A percentile compares a stretch with the other conserved stretches of the same genome.
Evolutionary conservation across 2,329 filamentous ascomycete genomes (phyloP).

Genomic region (Penicillium brasilianum): DNA sequence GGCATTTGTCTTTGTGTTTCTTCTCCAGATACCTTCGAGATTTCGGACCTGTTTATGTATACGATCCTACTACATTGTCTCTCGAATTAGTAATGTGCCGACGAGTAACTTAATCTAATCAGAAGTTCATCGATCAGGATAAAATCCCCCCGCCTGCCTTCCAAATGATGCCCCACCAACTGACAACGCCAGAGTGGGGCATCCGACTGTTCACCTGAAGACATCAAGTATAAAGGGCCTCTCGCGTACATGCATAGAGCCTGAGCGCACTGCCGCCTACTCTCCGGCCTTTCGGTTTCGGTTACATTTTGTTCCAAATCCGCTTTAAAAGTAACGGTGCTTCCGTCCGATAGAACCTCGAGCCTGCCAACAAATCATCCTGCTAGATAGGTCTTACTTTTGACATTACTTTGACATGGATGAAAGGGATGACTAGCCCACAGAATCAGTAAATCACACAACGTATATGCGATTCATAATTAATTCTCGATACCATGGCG

Average conservation of each 20-base stretch:
- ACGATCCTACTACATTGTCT: background rate
- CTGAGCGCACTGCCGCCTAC: background rate
- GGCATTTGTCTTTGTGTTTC: background rate
- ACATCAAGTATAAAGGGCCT: background rate
- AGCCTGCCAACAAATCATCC: background rate
- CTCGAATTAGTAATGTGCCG: too few species aligned
- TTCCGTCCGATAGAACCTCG: background rate
- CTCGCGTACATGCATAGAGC: background rate
- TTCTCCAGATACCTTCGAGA: background rate
- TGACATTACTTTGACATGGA: too few species aligned
- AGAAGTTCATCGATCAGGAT: background rate
- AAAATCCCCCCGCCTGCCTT: background rate
- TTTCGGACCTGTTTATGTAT: background rate
- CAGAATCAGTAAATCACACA: too few species aligned
- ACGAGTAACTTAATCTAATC: too few species aligned
- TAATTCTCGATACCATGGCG: background rate
- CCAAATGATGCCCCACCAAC: background rate
- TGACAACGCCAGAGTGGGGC: background rate
- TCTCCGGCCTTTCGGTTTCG: too few species aligned
- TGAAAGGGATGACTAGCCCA: too few species aligned
- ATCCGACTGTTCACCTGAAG: background rate
- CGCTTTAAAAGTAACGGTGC: too few species aligned
- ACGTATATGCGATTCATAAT: too few species aligned
- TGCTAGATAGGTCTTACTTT: background rate
- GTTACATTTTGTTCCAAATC: too few species aligned